Base-by-base conservation (phyloP, 768 basidiomycete species). In the Tricholoma hemisulphureum region DNA sequence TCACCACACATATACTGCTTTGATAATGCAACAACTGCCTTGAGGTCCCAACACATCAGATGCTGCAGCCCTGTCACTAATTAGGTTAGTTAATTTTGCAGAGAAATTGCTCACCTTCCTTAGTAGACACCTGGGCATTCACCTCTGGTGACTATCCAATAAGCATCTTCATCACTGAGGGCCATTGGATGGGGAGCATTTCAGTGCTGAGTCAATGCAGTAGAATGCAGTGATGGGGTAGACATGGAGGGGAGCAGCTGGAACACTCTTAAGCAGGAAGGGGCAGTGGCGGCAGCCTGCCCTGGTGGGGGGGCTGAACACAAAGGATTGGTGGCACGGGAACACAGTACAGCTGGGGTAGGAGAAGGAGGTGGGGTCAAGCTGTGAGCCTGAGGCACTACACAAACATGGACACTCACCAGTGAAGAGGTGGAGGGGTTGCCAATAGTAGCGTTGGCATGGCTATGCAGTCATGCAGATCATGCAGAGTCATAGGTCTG, bases 101-200 rank as follows among this genome's bases (percentile, higher is more conserved):
- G n/a, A 34, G 28, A 51, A 51, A 29, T 28, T 49, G 48, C 49
- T 51, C 31, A 51, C 49, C 49, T 51, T 16, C 49, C 49, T 6
- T 3, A 28, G 49, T 51, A 51, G 49, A 51, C 49, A 51, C 49
- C 49, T 31, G 28, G 49, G 32, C 14, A n/a, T 51, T 29, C 49
- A 34, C 49, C 49, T 31, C 28, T 51, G 49, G 49, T 51, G 49
- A 51, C 32, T 34, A 51, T 28, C 49, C 49, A 51, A n/a, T 51
- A 51, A 13, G 49, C 49, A 51, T 51, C 49, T 51, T 51, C 14
- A 14, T 43, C 41, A 43, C 49, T 49, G 9, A 49, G 48, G 14
- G 2, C 9, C 24, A 49, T 49, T 24, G 43, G 43, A 24, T 45
- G 43, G 43, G 21, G 43, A 45, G 43, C 43, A 45, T 23, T 8